Percentiles rank a stretch among this genome's conserved stretches.
Conservation (phyloP, 805 yeast genomes). For the Candida wancherniae region DNA sequence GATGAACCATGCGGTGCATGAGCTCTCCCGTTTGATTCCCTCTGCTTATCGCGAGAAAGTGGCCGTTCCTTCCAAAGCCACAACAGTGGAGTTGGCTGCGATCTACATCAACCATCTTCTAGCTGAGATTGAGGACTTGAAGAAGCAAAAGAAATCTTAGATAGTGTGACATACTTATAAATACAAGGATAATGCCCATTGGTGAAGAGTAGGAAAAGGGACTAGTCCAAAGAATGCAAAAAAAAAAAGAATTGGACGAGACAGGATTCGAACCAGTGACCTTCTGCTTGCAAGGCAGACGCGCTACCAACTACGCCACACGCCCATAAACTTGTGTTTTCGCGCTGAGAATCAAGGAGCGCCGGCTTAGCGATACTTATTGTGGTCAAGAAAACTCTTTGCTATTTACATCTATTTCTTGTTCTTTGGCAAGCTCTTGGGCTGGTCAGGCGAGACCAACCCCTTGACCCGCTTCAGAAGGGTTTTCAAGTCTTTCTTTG, state of each 20-base stretch:
- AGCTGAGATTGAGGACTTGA: conserved; percentile 23
- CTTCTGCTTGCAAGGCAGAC: conserved; percentile 73
- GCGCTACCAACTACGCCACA: conserved; percentile 83
- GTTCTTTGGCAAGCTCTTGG: conserved; percentile 13
- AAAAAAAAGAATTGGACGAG: conserved; percentile 50
- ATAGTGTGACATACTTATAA: background rate
- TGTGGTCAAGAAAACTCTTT: too few relatives aligned
- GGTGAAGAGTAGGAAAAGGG: background rate
- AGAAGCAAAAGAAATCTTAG: too few relatives aligned
- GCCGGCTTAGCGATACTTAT: background rate
- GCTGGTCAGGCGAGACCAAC: conserved; percentile 7
- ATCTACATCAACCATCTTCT: conserved; percentile 48
- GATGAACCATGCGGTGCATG: conserved; percentile 81
- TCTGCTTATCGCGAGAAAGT: conserved; percentile 52
- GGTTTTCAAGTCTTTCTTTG: conserved; percentile 23
- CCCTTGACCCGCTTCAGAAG: conserved; percentile 22
- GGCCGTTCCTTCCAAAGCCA: conserved; percentile 80
- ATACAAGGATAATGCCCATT: background rate
- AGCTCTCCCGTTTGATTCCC: conserved; percentile 65
- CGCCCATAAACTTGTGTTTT: too few relatives aligned
- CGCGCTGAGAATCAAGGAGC: too few relatives aligned
- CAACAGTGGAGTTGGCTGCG: conserved; percentile 88
- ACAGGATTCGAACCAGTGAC: conserved; percentile 75
- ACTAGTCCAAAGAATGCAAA: conserved; percentile 1
- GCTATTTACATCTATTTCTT: conserved; percentile 10